Evolutionary conservation across 2,329 filamentous ascomycete genomes (phyloP), one percentile per base, ranked within the genome.

Genomic region (Diaporthe sp.): DNA sequence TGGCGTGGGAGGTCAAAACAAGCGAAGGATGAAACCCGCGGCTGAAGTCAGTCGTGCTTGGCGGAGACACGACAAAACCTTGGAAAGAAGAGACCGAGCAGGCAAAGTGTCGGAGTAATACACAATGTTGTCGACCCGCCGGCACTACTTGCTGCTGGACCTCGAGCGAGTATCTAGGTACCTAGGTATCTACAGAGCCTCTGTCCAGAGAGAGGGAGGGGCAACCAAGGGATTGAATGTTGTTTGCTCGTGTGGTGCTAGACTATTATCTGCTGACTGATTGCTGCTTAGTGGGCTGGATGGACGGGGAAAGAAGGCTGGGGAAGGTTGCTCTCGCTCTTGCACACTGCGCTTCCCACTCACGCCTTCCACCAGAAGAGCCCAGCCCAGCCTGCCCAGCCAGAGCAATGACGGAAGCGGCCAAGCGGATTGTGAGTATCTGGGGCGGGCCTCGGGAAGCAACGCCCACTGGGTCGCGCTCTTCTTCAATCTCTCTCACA

Each of bases 261-360:
- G n/a, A n/a, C n/a, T n/a, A n/a, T n/a, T n/a, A n/a, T n/a, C n/a
- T n/a, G 60, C 60, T 45, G 45, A 58, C 57, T 35, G 50, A 55
- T 55, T 33, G 19, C 42, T 47, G 17, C 8, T 22, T 38, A n/a
- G 19, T 66, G 35, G 12, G 38, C 35, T 35, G 30, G 50, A 50
- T 52, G 47, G 74, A 75, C 40, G 61, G 40, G 66, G 64, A 73
- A 40, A 75, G 74, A 75, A 75, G 71, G 74, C 71, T 75, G 74
- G 71, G 71, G 74, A 75, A 75, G 4, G 57, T 54, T 38, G 35
- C 5, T 38, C 10, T 64, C 54, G 64, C 64, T 54, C n/a, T 19
- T 35, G n/a, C 66, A 57, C 35, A 25, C 28, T 13, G n/a, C 10
- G 35, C 35, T 38, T 38, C 10, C 35, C 35, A 38, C 19, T 15